Conservation (phyloP, 257 asterid genomes). For the Thymus mandschuricus region DNA sequence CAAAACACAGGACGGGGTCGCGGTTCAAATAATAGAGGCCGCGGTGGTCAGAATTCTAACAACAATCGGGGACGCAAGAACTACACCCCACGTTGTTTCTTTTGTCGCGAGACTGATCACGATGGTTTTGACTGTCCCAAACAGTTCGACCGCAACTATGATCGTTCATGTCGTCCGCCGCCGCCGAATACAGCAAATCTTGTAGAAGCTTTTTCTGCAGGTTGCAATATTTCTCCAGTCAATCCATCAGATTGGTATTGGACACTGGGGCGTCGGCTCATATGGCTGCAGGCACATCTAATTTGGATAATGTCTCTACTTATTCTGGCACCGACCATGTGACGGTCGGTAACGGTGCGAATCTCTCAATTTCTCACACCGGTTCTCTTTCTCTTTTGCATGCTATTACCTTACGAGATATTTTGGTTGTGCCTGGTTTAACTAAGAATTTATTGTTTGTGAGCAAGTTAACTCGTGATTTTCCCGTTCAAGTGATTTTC, state of each 20-base stretch:
- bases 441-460: constrained; percentile 19
- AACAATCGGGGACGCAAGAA: too few species aligned
- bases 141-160: background rate
- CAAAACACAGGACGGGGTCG: too few species aligned
- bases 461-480: constrained; percentile 4
- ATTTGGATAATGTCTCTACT: background rate
- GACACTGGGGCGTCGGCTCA: constrained; percentile 11
- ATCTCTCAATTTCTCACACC: background rate
- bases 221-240: too few species aligned
- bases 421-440: constrained; percentile 13
- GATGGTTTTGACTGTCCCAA: background rate
- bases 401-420: background rate
- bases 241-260: too few species aligned
- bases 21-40: background rate
- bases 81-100: background rate
- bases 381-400: constrained; percentile 6
- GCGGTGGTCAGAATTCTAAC: background rate
- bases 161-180: background rate
- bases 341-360: constrained; percentile 20
- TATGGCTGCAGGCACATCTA: background rate
- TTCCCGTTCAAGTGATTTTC: background rate
- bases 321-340: constrained; percentile 11
- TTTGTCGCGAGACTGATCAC: background rate
- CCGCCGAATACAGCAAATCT: background rate
- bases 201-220: background rate